Percentiles rank a stretch among this genome's conserved stretches.
phyloP scores from a whole-genome alignment of 768 basidiomycete species.

The Paxillus involutus region DNA sequence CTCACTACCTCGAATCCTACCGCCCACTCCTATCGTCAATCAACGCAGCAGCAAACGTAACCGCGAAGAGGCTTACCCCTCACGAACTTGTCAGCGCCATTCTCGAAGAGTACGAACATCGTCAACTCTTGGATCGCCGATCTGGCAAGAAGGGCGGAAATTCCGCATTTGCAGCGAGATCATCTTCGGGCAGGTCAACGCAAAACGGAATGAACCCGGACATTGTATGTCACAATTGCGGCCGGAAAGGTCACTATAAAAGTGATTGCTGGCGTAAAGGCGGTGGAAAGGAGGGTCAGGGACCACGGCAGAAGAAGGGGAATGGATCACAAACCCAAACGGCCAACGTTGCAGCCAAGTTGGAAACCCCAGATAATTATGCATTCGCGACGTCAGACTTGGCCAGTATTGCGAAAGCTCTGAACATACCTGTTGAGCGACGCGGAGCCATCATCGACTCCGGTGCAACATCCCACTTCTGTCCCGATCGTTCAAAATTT shows the following conservation, averaged over 20 bases:
- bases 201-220: too few relatives aligned
- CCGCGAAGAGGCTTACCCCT: slow-evolving; percentile 7
- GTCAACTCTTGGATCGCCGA: background rate
- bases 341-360: background rate
- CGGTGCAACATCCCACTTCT: background rate
- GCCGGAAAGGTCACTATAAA: background rate
- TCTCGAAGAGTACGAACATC: slow-evolving; percentile 16
- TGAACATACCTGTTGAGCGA: background rate
- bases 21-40: slow-evolving; percentile 19
- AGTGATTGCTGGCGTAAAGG: background rate
- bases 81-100: slow-evolving; percentile 15
- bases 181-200: background rate
- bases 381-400: background rate
- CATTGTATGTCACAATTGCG: background rate
- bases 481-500: background rate
- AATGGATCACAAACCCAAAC: background rate
- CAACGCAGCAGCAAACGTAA: slow-evolving; percentile 14
- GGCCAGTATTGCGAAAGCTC: background rate
- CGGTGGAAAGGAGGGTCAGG: slow-evolving; percentile 1
- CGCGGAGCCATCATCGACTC: background rate
- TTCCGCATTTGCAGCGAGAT: background rate
- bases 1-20: slow-evolving; percentile 25
- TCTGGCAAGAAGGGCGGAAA: background rate
- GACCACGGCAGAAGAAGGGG: background rate
- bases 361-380: background rate